These are phyloP conservation scores for Dissophora ornata DNA, from an alignment of 192 early-diverging fungal species.

Conservation along the genomic window DNA sequence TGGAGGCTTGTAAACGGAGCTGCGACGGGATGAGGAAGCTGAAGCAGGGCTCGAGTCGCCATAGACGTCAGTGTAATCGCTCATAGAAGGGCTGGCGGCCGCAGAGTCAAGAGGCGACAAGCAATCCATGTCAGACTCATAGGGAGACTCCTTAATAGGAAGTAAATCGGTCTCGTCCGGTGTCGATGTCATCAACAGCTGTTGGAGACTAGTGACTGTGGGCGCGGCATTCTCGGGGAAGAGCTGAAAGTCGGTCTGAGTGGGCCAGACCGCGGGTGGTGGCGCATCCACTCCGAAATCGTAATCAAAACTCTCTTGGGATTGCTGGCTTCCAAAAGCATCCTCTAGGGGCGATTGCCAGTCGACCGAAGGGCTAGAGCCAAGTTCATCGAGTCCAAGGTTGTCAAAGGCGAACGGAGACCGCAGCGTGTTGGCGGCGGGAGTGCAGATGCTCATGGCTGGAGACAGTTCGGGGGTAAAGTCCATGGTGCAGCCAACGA, in stretches of 20 bases:
- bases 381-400: constrained; percentile 34
- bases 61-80: constrained; percentile 4
- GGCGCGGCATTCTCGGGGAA: constrained; percentile 18
- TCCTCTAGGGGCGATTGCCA: constrained; percentile 27
- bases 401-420: constrained; percentile 29
- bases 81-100: constrained; percentile 19
- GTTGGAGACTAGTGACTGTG: constrained; percentile 18
- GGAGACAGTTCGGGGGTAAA: constrained; percentile 45
- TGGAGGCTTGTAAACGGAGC: constrained; percentile 5
- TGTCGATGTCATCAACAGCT: constrained; percentile 31
- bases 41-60: not conserved
- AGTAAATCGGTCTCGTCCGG: not conserved
- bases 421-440: constrained; percentile 9
- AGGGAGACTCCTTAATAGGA: constrained; percentile 21
- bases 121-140: constrained; percentile 30
- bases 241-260: constrained; percentile 35
- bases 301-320: constrained; percentile 41
- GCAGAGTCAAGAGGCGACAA: constrained; percentile 28
- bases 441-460: constrained; percentile 28
- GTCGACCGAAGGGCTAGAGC: constrained; percentile 24
- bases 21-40: not conserved
- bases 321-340: constrained; percentile 29
- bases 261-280: constrained; percentile 10
- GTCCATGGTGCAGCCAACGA: constrained; percentile 5
- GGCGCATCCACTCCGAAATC: constrained; percentile 11